These are phyloP conservation scores for Malus asiatica DNA, from an alignment of 306 rosid genomes.

Conservation along the genomic window DNA sequence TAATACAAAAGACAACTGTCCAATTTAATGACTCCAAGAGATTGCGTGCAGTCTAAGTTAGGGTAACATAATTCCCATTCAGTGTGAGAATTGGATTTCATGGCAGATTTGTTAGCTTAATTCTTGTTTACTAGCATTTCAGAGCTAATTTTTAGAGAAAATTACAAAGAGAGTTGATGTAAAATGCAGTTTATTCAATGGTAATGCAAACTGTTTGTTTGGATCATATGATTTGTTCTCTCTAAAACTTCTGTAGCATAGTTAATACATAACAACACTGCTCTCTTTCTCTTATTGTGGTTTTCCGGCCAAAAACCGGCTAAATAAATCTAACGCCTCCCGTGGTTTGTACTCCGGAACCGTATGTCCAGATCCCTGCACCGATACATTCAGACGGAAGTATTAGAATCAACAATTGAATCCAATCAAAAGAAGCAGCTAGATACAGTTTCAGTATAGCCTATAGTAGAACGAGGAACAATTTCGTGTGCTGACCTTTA, in stretches of 20 bases:
- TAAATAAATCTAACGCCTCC: constrained; percentile 72
- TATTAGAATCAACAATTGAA: not conserved
- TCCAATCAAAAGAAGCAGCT: not conserved
- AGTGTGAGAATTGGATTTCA: too few relatives aligned
- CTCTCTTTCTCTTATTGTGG: constrained; percentile 22
- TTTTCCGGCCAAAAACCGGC: constrained; percentile 57
- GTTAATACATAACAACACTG: not conserved
- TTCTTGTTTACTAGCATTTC: not conserved
- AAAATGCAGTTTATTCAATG: not conserved
- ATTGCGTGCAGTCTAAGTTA: too few relatives aligned
- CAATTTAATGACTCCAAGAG: too few relatives aligned
- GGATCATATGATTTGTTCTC: not conserved
- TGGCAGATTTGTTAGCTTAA: not conserved
- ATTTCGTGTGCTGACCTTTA: constrained; percentile 48
- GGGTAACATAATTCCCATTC: too few relatives aligned
- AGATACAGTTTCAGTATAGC: not conserved
- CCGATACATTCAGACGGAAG: constrained; percentile 17
- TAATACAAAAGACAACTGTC: too few relatives aligned
- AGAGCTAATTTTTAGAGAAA: not conserved
- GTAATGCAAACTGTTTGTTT: not conserved
- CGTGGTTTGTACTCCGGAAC: constrained; percentile 89
- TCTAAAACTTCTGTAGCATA: not conserved
- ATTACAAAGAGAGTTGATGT: not conserved
- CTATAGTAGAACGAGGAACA: not conserved
- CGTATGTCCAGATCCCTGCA: constrained; percentile 91